Percentiles rank a stretch among this genome's conserved stretches.
These are phyloP conservation scores for Phaffomyces antillensis DNA, from an alignment of 805 yeast genomes.

Conservation along the genomic window DNA sequence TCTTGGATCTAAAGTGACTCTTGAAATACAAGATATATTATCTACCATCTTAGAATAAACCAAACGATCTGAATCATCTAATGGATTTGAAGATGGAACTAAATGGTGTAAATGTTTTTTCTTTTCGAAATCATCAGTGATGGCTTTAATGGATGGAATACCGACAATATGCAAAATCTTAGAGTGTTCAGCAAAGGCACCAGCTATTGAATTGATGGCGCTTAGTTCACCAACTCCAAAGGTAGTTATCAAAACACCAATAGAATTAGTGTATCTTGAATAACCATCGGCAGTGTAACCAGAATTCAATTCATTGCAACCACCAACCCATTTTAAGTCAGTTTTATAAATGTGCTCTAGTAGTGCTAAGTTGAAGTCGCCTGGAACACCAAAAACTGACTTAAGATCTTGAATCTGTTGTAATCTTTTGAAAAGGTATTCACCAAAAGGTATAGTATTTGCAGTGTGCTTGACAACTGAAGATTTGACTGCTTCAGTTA, in stretches of 20 bases:
- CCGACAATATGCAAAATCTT: conserved; percentile 86
- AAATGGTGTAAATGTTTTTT: conserved; percentile 48
- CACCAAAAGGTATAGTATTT: conserved; percentile 47
- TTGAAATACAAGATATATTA: conserved; percentile 50
- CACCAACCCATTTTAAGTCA: conserved; percentile 65
- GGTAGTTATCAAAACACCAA: conserved; percentile 60
- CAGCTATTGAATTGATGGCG: conserved; percentile 76
- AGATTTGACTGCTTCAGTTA: not conserved
- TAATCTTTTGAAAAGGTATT: conserved; percentile 54
- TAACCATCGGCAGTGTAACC: conserved; percentile 92
- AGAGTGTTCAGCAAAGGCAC: conserved; percentile 74
- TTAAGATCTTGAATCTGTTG: conserved; percentile 43
- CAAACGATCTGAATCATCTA: conserved; percentile 53
- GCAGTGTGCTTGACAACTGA: not conserved
- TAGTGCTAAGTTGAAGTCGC: conserved; percentile 63
- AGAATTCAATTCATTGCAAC: conserved; percentile 83
- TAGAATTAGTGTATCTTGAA: conserved; percentile 53
- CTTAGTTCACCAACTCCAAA: conserved; percentile 88
- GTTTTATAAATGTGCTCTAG: conserved; percentile 59
- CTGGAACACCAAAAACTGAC: conserved; percentile 73
- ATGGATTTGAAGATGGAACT: conserved; percentile 43
- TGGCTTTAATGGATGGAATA: conserved; percentile 29
- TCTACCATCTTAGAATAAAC: conserved; percentile 59
- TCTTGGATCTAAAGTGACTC: conserved; percentile 36
- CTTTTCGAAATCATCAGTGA: conserved; percentile 23